phyloP scores from a whole-genome alignment of 2,329 filamentous ascomycete genomes.

The Gaeumannomyces tritici region DNA sequence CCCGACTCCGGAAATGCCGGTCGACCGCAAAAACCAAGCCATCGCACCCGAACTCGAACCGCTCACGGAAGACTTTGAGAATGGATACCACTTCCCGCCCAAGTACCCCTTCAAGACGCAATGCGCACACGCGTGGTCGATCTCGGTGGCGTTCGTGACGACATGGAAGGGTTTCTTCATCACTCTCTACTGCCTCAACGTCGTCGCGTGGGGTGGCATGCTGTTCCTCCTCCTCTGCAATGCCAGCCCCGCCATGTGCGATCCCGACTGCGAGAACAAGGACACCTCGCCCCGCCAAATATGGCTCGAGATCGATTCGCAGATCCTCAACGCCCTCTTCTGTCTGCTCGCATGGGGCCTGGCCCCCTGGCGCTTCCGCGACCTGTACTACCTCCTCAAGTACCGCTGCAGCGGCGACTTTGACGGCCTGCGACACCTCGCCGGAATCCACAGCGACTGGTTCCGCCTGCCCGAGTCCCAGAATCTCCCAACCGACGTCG shows the following conservation, averaged over 20 bases:
- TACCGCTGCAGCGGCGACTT: constrained; percentile 47
- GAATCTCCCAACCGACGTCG: constrained; percentile 40
- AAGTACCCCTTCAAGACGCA: constrained; percentile 51
- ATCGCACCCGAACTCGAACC: constrained; percentile 7
- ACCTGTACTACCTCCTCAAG: constrained; percentile 62
- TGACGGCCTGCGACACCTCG: constrained; percentile 55
- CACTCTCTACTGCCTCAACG: constrained; percentile 69
- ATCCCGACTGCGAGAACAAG: constrained; percentile 59
- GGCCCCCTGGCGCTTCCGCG: constrained; percentile 75
- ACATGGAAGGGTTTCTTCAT: constrained; percentile 71
- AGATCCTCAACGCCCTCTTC: constrained; percentile 77
- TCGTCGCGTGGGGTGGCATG: constrained; percentile 88
- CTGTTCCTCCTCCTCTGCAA: constrained; percentile 77
- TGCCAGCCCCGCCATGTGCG: constrained; percentile 64
- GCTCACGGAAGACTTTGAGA: constrained; percentile 38
- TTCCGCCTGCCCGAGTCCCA: constrained; percentile 62
- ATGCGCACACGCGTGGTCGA: constrained; percentile 44
- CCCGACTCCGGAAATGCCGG: background rate
- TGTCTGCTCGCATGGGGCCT: constrained; percentile 80
- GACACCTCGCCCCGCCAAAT: constrained; percentile 60
- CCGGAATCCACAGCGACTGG: constrained; percentile 67
- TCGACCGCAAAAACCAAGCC: constrained; percentile 2
- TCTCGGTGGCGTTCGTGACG: constrained; percentile 63
- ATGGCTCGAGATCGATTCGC: constrained; percentile 80
- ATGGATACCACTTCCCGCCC: constrained; percentile 57